phyloP scores from a whole-genome alignment of 768 basidiomycete species.

The Lactifluus volemus region DNA sequence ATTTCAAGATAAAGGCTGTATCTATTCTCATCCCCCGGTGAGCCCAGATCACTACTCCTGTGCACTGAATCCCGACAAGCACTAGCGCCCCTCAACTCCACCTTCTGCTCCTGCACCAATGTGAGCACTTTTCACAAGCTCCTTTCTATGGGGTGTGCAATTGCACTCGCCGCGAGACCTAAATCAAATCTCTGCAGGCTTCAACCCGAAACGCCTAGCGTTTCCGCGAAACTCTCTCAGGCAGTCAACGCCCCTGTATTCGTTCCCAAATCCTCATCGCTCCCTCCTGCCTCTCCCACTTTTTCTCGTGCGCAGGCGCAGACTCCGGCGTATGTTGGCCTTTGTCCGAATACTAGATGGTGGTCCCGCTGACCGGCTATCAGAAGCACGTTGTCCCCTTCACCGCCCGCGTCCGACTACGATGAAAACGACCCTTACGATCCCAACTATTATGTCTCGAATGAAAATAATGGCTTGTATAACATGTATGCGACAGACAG shows the following conservation, averaged over 20 bases:
- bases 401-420: conserved; percentile 21
- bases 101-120: conserved; percentile 7
- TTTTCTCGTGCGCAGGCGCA: conserved; percentile 19
- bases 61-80: neutral
- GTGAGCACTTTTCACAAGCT: conserved; percentile 12
- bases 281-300: conserved; percentile 22
- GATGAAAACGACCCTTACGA: conserved; percentile 27
- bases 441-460: conserved; percentile 22
- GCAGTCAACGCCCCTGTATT: conserved; percentile 82
- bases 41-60: conserved; percentile 15
- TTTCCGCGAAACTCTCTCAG: conserved; percentile 38
- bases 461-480: conserved; percentile 20
- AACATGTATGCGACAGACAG: conserved; percentile 22
- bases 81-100: conserved; percentile 18
- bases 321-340: conserved; percentile 17
- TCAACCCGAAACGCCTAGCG: conserved; percentile 19
- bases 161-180: neutral
- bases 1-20: conserved; percentile 80
- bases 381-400: conserved; percentile 15
- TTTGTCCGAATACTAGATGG: neutral
- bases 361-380: neutral
- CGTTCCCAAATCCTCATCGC: conserved; percentile 52
- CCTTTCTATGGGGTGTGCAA: neutral
- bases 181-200: conserved; percentile 5
- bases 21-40: conserved; percentile 74